Evolutionary conservation across 2,329 filamentous ascomycete genomes (phyloP), one percentile per base, ranked within the genome.

Genomic region (Fusarium sp.): DNA sequence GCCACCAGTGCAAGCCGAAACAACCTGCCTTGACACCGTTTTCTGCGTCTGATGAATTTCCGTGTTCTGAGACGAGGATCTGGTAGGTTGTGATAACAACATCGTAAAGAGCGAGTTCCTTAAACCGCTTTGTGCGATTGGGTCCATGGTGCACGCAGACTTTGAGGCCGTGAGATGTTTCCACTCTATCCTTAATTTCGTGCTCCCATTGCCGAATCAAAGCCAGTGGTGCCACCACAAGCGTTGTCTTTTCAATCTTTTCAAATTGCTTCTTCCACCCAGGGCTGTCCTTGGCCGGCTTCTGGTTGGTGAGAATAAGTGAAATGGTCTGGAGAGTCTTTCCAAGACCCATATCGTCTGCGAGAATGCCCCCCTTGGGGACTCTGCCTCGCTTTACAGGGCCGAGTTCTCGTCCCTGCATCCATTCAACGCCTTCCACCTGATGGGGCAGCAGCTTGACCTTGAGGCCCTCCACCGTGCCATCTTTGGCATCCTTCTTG

Each of bases 21-120:
- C 94, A 95, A 13, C 94, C 95, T 51, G 90, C 87, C 74, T 94
- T 91, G 39, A 89, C 79, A 11, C 87, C 86, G 52, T 88, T 84
- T 9, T 84, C 83, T 5, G 82, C 83, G 46, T 87, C 87, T 40
- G 87, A 89, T 13, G 89, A 90, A 62, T 89, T 86, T 11, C 89
- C 90, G 76, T 96, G 91, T 75, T 99, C 96, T 0, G 96, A 97
- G 7, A 96, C 93, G 1, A 99, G 84, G 51, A 96, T 97, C 73
- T 97, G 94, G 75, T 97, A 99, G 0, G 96, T 99, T 2, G 96
- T 99, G 72, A 99, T 93, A 33, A 99, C 95, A 22, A 99, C 93
- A 77, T 99, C 95, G 76, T 96, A 97, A 67, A 88, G 86, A 66
- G 91, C 91, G 40, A 99, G 83, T 47, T 95, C 91, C 46, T 89